phyloP scores from a whole-genome alignment of 2,329 filamentous ascomycete genomes.

The Calonectria pauciramosa region DNA sequence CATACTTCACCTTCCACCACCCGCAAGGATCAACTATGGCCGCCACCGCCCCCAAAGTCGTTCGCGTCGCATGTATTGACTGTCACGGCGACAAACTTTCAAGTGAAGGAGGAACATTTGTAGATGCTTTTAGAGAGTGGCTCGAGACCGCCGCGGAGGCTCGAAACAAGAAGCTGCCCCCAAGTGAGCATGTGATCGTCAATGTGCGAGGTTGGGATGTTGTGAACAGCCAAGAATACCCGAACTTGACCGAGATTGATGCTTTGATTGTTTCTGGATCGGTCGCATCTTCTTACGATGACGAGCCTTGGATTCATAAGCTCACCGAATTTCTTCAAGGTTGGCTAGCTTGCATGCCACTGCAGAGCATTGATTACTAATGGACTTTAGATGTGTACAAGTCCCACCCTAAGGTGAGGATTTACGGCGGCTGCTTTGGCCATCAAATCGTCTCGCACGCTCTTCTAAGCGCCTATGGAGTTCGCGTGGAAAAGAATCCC shows the following conservation, averaged over 20 bases:
- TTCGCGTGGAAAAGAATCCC: background rate
- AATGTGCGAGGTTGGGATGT: background rate
- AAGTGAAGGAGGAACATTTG: background rate
- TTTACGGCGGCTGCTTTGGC: slow-evolving; percentile 1
- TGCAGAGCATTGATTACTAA: background rate
- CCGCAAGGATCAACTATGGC: background rate
- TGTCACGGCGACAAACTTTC: background rate
- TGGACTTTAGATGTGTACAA: background rate
- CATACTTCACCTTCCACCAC: background rate
- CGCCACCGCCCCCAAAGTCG: background rate
- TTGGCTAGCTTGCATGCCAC: background rate
- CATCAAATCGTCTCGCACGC: background rate
- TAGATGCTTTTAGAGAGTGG: background rate
- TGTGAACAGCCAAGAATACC: background rate
- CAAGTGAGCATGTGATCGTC: background rate
- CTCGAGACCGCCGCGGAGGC: background rate
- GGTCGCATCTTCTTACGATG: background rate
- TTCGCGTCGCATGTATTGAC: background rate
- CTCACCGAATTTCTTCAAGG: background rate
- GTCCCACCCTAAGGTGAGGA: background rate
- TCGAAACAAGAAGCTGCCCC: background rate
- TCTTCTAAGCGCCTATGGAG: background rate
- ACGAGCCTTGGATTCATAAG: background rate
- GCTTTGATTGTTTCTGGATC: background rate
- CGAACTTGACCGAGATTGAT: background rate